Percentiles rank a stretch among this genome's conserved stretches.
Conservation (phyloP, 805 yeast species). For the Ogataea angusta region DNA sequence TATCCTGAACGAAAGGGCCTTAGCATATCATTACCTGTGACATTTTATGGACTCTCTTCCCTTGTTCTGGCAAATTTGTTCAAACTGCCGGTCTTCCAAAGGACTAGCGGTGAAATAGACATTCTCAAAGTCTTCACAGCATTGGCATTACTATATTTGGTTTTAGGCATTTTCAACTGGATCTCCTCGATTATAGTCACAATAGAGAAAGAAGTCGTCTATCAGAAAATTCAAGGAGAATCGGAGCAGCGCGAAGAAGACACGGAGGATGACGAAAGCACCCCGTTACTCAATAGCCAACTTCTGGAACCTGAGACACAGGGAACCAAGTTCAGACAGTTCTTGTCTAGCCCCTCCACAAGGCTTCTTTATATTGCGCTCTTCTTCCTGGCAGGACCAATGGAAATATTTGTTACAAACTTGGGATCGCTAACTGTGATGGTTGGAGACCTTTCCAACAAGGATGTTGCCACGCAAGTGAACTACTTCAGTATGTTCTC, state of each 20-base stretch:
- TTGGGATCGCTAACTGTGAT: conserved; percentile 64
- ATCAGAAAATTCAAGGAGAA: conserved; percentile 27
- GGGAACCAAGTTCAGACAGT: conserved; percentile 25
- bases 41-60: conserved; percentile 82
- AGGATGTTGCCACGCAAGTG: conserved; percentile 17
- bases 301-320: conserved; percentile 28
- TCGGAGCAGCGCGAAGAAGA: conserved; percentile 14
- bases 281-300: conserved; percentile 33
- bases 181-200: conserved; percentile 62
- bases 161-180: conserved; percentile 60
- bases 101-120: conserved; percentile 35
- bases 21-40: conserved; percentile 84
- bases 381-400: conserved; percentile 70
- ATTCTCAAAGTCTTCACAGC: conserved; percentile 50
- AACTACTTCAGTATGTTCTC: conserved; percentile 24
- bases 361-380: conserved; percentile 61
- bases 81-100: conserved; percentile 40
- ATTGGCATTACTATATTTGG: conserved; percentile 50
- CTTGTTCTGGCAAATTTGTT: conserved; percentile 64
- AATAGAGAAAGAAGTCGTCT: conserved; percentile 48
- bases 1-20: conserved; percentile 73
- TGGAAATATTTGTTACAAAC: conserved; percentile 80
- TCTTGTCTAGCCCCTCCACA: conserved; percentile 53
- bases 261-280: conserved; percentile 23
- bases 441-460: conserved; percentile 22